These are phyloP conservation scores for Luzula sylvatica DNA, from an alignment of 176 grass and related monocot species.

Conservation along the genomic window DNA sequence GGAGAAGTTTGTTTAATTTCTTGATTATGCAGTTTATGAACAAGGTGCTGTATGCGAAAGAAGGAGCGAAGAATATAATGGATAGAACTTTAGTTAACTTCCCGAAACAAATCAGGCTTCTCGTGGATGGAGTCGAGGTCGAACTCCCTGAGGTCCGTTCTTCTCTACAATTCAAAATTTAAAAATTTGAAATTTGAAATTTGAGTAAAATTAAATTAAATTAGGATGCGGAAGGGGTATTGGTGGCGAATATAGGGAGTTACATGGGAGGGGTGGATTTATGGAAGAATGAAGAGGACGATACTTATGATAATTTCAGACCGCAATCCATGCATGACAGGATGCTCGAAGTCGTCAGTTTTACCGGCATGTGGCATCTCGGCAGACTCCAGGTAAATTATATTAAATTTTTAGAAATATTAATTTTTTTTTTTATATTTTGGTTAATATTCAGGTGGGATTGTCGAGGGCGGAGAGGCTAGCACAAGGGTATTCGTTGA, in stretches of 20 bases:
- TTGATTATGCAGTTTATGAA: slow-evolving; percentile 69
- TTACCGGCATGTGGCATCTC: slow-evolving; percentile 80
- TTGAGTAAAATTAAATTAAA: too few relatives aligned
- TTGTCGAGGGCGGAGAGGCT: slow-evolving; percentile 66
- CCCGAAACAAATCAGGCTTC: slow-evolving; percentile 68
- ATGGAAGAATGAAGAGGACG: slow-evolving; percentile 76
- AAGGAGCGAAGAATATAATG: slow-evolving; percentile 98
- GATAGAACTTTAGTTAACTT: slow-evolving; percentile 77
- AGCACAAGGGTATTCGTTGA: slow-evolving; percentile 66
- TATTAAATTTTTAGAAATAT: too few relatives aligned
- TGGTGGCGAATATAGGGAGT: slow-evolving; percentile 80
- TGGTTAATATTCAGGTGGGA: slow-evolving; percentile 42
- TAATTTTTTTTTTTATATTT: slow-evolving; percentile 4
- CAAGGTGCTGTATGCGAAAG: slow-evolving; percentile 91
- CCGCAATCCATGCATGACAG: slow-evolving; percentile 83
- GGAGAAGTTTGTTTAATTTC: too few relatives aligned
- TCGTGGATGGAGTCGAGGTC: slow-evolving; percentile 72
- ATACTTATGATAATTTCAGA: slow-evolving; percentile 38
- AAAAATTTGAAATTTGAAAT: neutral
- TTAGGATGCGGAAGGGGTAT: slow-evolving; percentile 72
- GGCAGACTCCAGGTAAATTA: slow-evolving; percentile 70
- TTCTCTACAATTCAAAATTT: neutral
- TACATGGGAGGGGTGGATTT: slow-evolving; percentile 98
- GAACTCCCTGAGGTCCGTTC: slow-evolving; percentile 68
- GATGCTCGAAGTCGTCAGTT: slow-evolving; percentile 81